These are phyloP conservation scores for Tausonia pullulans DNA, from an alignment of 1,284 basidiomycete genomes.

Conservation along the genomic window DNA sequence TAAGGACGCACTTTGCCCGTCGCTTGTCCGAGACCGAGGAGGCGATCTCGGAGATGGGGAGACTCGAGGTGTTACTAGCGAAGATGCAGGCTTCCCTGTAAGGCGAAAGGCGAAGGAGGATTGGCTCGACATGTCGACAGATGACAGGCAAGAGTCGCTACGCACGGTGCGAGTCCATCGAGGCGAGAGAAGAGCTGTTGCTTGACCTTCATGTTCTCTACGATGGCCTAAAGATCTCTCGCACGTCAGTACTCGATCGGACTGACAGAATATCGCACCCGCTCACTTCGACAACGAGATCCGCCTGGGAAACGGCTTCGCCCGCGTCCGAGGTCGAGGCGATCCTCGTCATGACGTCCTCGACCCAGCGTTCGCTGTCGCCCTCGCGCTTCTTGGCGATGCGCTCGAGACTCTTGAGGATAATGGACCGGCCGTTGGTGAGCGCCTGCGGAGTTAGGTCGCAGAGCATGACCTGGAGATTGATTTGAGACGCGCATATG, in stretches of 20 bases:
- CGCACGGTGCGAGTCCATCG: conserved; percentile 39
- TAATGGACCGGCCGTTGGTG: conserved; percentile 43
- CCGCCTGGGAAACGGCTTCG: conserved; percentile 39
- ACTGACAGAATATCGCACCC: no score
- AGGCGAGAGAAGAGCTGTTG: conserved; percentile 43
- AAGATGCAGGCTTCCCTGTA: conserved; percentile 37
- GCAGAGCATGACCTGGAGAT: conserved; percentile 30
- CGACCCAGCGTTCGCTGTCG: conserved; percentile 29
- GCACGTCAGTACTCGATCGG: no score
- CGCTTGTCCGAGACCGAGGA: conserved; percentile 30
- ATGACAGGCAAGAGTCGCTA: not conserved
- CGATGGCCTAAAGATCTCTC: conserved; percentile 35
- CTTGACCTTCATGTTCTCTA: conserved; percentile 46
- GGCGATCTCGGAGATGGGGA: conserved; percentile 44
- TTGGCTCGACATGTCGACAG: no score
- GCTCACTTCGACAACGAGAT: conserved; percentile 42
- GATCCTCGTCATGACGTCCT: conserved; percentile 39
- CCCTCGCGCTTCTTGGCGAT: conserved; percentile 40
- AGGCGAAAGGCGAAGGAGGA: no score
- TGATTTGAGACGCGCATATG: not conserved
- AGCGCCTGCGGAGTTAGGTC: conserved; percentile 35
- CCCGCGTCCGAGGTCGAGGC: conserved; percentile 41
- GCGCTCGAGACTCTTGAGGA: conserved; percentile 42
- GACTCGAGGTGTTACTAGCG: conserved; percentile 45
- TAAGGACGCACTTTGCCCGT: conserved; percentile 28